Conservation (phyloP, 805 yeast species). For the Lachancea quebecensis region DNA sequence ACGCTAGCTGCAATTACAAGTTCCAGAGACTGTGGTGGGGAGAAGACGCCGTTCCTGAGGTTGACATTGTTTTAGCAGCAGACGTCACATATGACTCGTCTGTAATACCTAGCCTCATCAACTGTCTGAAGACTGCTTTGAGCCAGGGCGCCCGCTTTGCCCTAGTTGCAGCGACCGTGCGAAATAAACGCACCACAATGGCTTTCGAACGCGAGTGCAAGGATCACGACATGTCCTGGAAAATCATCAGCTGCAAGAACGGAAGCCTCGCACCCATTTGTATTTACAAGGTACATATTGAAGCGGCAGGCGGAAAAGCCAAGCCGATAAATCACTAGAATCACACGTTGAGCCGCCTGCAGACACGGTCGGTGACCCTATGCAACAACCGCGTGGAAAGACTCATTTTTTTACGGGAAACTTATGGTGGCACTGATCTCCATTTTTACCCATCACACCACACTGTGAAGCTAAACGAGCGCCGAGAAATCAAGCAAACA, state of each 20-base stretch:
- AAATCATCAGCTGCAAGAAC: slow-evolving; percentile 10
- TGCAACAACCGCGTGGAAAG: too few relatives aligned
- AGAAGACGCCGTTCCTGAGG: slow-evolving; percentile 36
- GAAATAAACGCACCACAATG: slow-evolving; percentile 49
- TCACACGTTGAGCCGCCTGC: too few relatives aligned
- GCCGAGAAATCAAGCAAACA: neutral
- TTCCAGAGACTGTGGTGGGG: slow-evolving; percentile 57
- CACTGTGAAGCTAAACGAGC: neutral
- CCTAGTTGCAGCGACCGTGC: slow-evolving; percentile 64
- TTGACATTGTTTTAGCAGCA: slow-evolving; percentile 64
- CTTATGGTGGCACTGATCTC: too few relatives aligned
- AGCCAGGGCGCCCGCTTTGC: slow-evolving; percentile 19
- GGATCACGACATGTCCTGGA: slow-evolving; percentile 15
- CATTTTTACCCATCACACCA: neutral
- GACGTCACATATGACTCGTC: slow-evolving; percentile 80
- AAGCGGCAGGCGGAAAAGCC: too few relatives aligned
- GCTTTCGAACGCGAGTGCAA: slow-evolving; percentile 37
- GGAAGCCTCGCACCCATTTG: slow-evolving; percentile 18
- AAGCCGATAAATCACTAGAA: too few relatives aligned
- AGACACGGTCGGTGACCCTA: too few relatives aligned
- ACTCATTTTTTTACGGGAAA: too few relatives aligned
- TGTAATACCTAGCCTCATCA: slow-evolving; percentile 45
- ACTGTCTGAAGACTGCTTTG: slow-evolving; percentile 14
- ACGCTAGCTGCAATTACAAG: slow-evolving; percentile 6
- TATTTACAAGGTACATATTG: slow-evolving; percentile 9